phyloP scores from a whole-genome alignment of 768 basidiomycete genomes.

The Austroboletus festivus region DNA sequence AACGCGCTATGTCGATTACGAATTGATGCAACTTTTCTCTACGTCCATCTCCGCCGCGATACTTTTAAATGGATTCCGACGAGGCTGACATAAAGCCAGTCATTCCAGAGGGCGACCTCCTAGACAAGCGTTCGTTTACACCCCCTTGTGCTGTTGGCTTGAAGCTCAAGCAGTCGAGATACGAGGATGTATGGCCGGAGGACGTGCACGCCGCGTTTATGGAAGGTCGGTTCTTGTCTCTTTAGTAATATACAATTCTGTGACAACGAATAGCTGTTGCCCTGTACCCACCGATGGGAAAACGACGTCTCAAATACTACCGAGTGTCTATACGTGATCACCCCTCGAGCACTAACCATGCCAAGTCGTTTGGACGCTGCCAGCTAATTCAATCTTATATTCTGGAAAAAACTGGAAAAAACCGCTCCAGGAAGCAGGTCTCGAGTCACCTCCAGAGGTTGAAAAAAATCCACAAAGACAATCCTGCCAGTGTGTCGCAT shows the following conservation, averaged over 20 bases:
- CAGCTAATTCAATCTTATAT: conserved; percentile 40
- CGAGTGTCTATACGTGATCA: conserved; percentile 19
- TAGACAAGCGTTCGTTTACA: not conserved
- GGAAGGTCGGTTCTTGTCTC: conserved; percentile 27
- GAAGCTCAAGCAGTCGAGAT: conserved; percentile 31
- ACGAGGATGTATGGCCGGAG: conserved; percentile 34
- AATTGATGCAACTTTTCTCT: conserved; percentile 4
- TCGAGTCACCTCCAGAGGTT: conserved; percentile 39
- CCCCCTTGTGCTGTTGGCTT: not conserved
- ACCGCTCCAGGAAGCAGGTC: conserved; percentile 38
- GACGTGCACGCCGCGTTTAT: conserved; percentile 36
- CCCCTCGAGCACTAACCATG: conserved; percentile 4
- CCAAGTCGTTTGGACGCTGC: conserved; percentile 37
- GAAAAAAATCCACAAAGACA: conserved; percentile 33
- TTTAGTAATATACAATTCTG: conserved; percentile 2
- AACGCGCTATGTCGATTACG: conserved; percentile 9
- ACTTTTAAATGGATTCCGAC: conserved; percentile 22
- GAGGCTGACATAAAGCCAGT: conserved; percentile 17
- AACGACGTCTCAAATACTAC: conserved; percentile 35
- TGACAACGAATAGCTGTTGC: conserved; percentile 22
- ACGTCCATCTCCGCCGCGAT: conserved; percentile 2
- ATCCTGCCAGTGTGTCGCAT: conserved; percentile 30
- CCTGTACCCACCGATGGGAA: conserved; percentile 35
- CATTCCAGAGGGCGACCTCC: conserved; percentile 6
- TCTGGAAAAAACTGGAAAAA: conserved; percentile 37